These are phyloP conservation scores for Polyporus tsugae DNA, from an alignment of 1,284 basidiomycete species.

Conservation along the genomic window DNA sequence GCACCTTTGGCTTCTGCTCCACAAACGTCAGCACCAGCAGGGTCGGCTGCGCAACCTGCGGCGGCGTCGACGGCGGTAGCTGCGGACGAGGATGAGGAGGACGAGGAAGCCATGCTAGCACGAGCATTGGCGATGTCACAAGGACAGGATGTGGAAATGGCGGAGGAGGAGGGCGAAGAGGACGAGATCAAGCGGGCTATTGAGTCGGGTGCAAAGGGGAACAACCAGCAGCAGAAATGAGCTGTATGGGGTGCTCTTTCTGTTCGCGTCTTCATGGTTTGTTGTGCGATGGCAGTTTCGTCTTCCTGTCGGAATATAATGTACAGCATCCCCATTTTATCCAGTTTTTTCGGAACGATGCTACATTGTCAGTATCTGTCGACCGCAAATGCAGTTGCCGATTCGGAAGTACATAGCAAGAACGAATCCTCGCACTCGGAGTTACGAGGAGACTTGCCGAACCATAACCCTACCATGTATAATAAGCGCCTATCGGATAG, in stretches of 20 bases:
- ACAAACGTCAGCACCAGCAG: constrained; percentile 41
- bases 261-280: constrained; percentile 6
- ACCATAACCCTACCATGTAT: constrained; percentile 15
- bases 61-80: constrained; percentile 41
- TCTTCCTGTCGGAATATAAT: constrained; percentile 25
- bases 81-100: constrained; percentile 61
- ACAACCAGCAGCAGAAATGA: constrained; percentile 41
- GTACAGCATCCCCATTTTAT: constrained; percentile 24
- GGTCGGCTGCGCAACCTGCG: constrained; percentile 42
- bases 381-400: background rate
- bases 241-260: constrained; percentile 12
- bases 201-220: constrained; percentile 55
- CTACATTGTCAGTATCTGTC: background rate
- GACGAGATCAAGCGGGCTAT: constrained; percentile 71
- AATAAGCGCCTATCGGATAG: background rate
- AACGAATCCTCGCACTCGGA: background rate
- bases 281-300: background rate
- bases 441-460: background rate
- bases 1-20: constrained; percentile 6
- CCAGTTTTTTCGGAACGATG: too few relatives aligned
- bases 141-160: constrained; percentile 57
- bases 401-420: background rate
- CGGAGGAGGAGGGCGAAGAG: constrained; percentile 57
- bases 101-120: constrained; percentile 67
- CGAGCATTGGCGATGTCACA: constrained; percentile 69